Evolutionary conservation across 495 filamentous ascomycete genomes (phyloP).

Genomic region (Recurvomyces mirabilis): DNA sequence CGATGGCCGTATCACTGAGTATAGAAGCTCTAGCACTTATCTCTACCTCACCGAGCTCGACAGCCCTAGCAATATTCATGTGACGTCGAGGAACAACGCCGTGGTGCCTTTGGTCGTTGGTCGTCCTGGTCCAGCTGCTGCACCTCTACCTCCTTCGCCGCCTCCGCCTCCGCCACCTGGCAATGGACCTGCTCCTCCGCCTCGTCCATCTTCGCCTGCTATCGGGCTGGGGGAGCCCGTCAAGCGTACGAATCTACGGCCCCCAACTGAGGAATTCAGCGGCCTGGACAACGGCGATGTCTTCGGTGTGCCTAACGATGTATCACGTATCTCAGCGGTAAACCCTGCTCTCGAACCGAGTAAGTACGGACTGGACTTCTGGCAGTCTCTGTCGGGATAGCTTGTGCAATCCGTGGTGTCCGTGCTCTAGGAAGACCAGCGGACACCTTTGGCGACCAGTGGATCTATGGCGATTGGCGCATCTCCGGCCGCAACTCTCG

Average conservation of each 20-base stretch:
- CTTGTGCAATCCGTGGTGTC: conserved; percentile 32
- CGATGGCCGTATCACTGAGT: conserved; percentile 44
- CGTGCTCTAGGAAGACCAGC: conserved; percentile 14
- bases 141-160: too few species aligned
- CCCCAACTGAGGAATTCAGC: conserved; percentile 43
- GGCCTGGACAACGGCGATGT: conserved; percentile 43
- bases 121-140: too few species aligned
- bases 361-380: conserved; percentile 51
- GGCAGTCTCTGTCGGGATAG: conserved; percentile 51
- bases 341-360: conserved; percentile 45
- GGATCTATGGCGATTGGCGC: conserved; percentile 47
- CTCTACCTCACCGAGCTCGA: conserved; percentile 47
- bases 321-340: conserved; percentile 37
- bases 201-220: too few species aligned
- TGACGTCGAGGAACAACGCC: conserved; percentile 36
- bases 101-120: conserved; percentile 36
- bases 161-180: too few species aligned
- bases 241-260: conserved; percentile 42
- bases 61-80: conserved; percentile 35
- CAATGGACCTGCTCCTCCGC: too few species aligned
- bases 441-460: conserved; percentile 50
- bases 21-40: conserved; percentile 39
- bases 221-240: background rate
- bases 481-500: conserved; percentile 42
- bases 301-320: conserved; percentile 44